Percentiles rank a stretch among this genome's conserved stretches.
phyloP scores from a whole-genome alignment of 768 basidiomycete species.

The Tulasnella sp. region DNA sequence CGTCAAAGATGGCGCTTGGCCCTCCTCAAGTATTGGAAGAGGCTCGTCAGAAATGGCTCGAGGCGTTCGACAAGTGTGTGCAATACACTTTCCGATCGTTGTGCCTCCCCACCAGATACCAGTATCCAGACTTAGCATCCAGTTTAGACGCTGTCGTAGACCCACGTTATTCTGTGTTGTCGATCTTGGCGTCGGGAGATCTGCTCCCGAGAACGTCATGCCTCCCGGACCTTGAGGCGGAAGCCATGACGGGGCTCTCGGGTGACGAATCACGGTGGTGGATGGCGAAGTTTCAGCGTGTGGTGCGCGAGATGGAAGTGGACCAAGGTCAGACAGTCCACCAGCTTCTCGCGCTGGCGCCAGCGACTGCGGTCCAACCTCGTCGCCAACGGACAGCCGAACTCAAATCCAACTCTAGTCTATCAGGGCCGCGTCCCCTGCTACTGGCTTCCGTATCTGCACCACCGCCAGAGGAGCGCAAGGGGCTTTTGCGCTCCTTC shows the following conservation, averaged over 20 bases:
- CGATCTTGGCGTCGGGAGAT: conserved; percentile 38
- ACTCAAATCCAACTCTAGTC: neutral
- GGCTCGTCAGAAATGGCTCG: conserved; percentile 34
- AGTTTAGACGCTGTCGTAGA: conserved; percentile 24
- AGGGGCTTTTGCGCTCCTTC: conserved; percentile 5
- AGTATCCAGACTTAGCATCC: neutral
- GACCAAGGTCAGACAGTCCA: conserved; percentile 21
- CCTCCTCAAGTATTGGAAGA: conserved; percentile 20
- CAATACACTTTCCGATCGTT: conserved; percentile 37
- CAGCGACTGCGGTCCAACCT: conserved; percentile 2
- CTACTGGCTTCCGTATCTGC: neutral
- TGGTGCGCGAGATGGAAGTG: conserved; percentile 40
- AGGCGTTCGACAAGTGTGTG: conserved; percentile 43
- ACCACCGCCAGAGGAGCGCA: conserved; percentile 5
- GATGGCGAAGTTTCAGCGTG: conserved; percentile 53
- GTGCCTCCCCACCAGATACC: conserved; percentile 28
- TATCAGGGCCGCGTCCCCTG: conserved; percentile 4
- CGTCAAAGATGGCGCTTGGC: conserved; percentile 9
- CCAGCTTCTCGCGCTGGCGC: neutral
- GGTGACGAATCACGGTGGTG: conserved; percentile 55
- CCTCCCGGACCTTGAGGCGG: no score
- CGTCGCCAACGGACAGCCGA: neutral
- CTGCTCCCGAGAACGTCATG: conserved; percentile 44
- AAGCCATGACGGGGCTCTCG: no score
- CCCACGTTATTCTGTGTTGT: conserved; percentile 29